Conservation (phyloP, 1,139 yeast genomes). For the Debaryomyces fabryi region DNA sequence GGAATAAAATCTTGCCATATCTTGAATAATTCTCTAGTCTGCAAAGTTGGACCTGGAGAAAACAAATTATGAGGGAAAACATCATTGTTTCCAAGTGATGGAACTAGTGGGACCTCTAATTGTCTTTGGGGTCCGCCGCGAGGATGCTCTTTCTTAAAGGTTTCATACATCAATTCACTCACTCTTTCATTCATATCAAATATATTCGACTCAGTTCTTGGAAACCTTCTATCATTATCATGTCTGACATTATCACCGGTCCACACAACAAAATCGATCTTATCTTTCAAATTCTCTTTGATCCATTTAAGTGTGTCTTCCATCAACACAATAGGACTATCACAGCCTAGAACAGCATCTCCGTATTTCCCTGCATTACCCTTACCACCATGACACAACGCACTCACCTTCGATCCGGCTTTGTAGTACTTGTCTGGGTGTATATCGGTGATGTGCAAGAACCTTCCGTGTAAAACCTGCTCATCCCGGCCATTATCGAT, state of each 20-base stretch:
- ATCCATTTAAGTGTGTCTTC: slow-evolving; percentile 71
- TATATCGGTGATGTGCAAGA: slow-evolving; percentile 81
- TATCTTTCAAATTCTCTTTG: slow-evolving; percentile 60
- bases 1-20: slow-evolving; percentile 81
- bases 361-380: slow-evolving; percentile 69
- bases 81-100: slow-evolving; percentile 83
- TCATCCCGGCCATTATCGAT: slow-evolving; percentile 26
- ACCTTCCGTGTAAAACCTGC: slow-evolving; percentile 61
- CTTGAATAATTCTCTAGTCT: slow-evolving; percentile 72
- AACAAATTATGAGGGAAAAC: slow-evolving; percentile 87
- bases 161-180: slow-evolving; percentile 52
- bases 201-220: slow-evolving; percentile 72
- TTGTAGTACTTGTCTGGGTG: slow-evolving; percentile 80
- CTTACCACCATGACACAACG: slow-evolving; percentile 61
- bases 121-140: slow-evolving; percentile 41
- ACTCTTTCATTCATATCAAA: slow-evolving; percentile 68
- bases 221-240: slow-evolving; percentile 73
- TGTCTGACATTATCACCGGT: slow-evolving; percentile 89
- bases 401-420: slow-evolving; percentile 51
- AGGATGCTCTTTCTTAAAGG: slow-evolving; percentile 48
- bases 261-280: slow-evolving; percentile 86
- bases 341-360: slow-evolving; percentile 75
- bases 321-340: slow-evolving; percentile 64
- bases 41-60: slow-evolving; percentile 82
- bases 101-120: slow-evolving; percentile 55